These are phyloP conservation scores for Leccinum ochraceum DNA, from an alignment of 768 basidiomycete genomes.

Conservation along the genomic window DNA sequence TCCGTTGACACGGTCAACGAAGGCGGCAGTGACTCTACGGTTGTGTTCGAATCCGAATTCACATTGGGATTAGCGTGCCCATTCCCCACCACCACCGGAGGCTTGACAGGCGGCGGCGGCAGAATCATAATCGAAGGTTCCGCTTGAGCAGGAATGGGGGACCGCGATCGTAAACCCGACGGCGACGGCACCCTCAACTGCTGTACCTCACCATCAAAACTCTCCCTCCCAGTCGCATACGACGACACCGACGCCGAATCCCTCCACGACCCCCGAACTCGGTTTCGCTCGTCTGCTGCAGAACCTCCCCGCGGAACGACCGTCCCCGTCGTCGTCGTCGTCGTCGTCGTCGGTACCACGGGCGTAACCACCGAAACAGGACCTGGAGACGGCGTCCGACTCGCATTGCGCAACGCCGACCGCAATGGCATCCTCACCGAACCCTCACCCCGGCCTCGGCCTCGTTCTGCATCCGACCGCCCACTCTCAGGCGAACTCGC, in stretches of 20 bases:
- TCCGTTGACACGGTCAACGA: not conserved
- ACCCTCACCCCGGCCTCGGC: constrained; percentile 11
- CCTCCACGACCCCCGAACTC: constrained; percentile 1
- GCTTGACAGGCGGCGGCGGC: constrained; percentile 9
- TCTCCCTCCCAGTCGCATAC: constrained; percentile 67
- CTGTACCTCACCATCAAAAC: constrained; percentile 34
- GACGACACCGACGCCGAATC: constrained; percentile 47
- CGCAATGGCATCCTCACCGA: constrained; percentile 53
- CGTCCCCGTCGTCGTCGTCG: not conserved
- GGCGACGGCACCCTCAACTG: constrained; percentile 17
- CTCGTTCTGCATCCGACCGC: not conserved
- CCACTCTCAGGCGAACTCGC: not conserved
- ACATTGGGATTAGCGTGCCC: too few species aligned
- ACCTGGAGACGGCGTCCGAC: constrained; percentile 50
- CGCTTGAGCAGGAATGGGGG: not conserved
- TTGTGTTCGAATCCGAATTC: not conserved
- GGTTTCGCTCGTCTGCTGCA: not conserved
- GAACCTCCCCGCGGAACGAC: not conserved
- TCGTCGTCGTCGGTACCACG: not conserved
- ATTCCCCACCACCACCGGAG: not conserved
- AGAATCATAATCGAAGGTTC: constrained; percentile 15
- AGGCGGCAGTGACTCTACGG: not conserved
- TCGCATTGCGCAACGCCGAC: constrained; percentile 61
- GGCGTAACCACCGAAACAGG: not conserved
- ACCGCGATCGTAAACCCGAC: not conserved